These are phyloP conservation scores for Cerrena zonata DNA, from an alignment of 1,284 basidiomycete species.

Conservation along the genomic window DNA sequence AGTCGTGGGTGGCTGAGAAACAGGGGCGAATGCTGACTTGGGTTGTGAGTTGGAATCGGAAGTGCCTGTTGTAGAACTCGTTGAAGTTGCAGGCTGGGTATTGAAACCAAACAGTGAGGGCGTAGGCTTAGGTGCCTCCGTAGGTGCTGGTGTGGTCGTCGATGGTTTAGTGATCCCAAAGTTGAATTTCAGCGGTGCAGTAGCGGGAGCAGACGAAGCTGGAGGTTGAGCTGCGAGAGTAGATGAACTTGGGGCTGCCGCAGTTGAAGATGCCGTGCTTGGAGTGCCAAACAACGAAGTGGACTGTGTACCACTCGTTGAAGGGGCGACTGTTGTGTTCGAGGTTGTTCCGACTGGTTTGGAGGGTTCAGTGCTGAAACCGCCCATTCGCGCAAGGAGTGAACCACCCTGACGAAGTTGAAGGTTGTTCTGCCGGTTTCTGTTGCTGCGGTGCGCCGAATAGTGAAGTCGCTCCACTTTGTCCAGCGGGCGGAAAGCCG, in stretches of 20 bases:
- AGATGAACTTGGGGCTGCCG: slow-evolving; percentile 7
- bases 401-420: slow-evolving; percentile 13
- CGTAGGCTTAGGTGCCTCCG: slow-evolving; percentile 9
- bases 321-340: neutral
- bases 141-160: neutral
- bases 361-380: slow-evolving; percentile 6
- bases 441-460: slow-evolving; percentile 8
- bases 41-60: slow-evolving; percentile 3
- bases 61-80: neutral
- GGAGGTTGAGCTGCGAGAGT: neutral
- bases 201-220: slow-evolving; percentile 4
- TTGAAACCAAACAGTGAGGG: slow-evolving; percentile 13
- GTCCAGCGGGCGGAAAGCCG: neutral
- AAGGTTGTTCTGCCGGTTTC: neutral
- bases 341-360: neutral
- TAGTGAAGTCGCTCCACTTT: neutral
- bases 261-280: slow-evolving; percentile 10
- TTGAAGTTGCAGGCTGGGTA: slow-evolving; percentile 2
- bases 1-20: slow-evolving; percentile 1
- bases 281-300: neutral
- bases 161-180: slow-evolving; percentile 21
- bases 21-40: neutral
- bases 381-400: slow-evolving; percentile 18
- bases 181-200: slow-evolving; percentile 25
- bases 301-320: neutral